phyloP scores from a whole-genome alignment of 1,139 yeast species.

The Yarrowia galli region DNA sequence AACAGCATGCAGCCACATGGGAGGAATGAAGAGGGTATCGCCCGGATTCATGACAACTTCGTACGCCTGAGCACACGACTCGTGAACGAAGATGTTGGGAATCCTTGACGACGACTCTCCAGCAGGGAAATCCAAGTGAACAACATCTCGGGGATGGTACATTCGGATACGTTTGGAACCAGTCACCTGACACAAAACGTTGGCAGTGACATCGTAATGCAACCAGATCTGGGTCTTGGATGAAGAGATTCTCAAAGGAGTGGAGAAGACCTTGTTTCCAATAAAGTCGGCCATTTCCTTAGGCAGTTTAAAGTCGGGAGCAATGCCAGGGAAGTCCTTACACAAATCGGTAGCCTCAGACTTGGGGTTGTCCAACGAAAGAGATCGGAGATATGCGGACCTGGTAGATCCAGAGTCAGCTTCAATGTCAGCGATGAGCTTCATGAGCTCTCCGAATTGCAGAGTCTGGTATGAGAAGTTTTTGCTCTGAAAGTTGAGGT shows the following conservation, averaged over 20 bases:
- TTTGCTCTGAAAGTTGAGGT: constrained; percentile 49
- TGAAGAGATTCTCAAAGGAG: constrained; percentile 51
- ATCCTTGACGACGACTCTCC: constrained; percentile 51
- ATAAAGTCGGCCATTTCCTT: constrained; percentile 41
- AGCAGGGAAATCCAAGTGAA: constrained; percentile 47
- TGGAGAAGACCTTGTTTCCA: constrained; percentile 47
- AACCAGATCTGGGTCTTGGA: constrained; percentile 52
- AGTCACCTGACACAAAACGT: constrained; percentile 51
- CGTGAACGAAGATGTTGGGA: constrained; percentile 47
- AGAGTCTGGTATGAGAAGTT: constrained; percentile 49
- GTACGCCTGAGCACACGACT: constrained; percentile 46
- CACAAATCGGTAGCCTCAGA: constrained; percentile 48
- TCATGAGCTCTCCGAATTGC: constrained; percentile 47
- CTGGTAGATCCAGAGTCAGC: background rate
- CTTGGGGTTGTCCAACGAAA: constrained; percentile 48
- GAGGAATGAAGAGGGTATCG: constrained; percentile 52
- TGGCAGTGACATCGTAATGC: constrained; percentile 53
- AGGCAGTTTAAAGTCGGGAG: constrained; percentile 50
- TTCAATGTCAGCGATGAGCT: constrained; percentile 43
- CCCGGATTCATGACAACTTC: constrained; percentile 52
- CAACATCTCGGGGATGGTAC: constrained; percentile 51
- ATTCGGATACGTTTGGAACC: constrained; percentile 50
- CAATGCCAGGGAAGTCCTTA: constrained; percentile 49
- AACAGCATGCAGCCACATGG: constrained; percentile 54
- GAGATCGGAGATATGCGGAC: constrained; percentile 47